These are phyloP conservation scores for Anethum foeniculum DNA, from an alignment of 140 eudicot species.

Conservation along the genomic window DNA sequence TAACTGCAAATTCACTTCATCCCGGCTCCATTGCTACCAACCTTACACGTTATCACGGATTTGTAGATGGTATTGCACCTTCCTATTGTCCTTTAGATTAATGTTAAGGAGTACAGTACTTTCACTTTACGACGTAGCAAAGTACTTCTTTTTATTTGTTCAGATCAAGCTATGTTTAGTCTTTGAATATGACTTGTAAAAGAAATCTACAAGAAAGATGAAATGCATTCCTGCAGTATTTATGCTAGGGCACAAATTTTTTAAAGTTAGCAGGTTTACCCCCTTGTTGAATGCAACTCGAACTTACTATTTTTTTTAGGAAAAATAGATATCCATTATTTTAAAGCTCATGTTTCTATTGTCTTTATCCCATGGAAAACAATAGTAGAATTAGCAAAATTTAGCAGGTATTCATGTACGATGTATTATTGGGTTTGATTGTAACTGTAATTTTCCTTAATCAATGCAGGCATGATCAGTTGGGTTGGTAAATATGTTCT, in stretches of 20 bases:
- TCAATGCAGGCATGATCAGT: slow-evolving; percentile 32
- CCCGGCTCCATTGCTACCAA: slow-evolving; percentile 77
- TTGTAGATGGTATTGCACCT: slow-evolving; percentile 42
- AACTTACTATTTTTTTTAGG: neutral
- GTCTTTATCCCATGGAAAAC: neutral
- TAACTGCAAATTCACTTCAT: slow-evolving; percentile 87
- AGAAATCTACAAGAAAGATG: neutral
- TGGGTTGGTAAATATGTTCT: slow-evolving; percentile 38
- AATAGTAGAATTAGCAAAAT: neutral
- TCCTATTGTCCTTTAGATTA: neutral
- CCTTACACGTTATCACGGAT: slow-evolving; percentile 57
- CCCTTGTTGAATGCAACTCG: neutral
- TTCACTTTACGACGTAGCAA: neutral
- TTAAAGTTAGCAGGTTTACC: neutral
- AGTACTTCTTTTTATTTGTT: neutral
- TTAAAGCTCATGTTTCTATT: neutral
- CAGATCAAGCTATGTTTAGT: neutral
- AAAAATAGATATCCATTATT: neutral
- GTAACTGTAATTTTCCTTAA: neutral
- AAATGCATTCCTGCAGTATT: neutral
- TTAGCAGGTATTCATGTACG: neutral
- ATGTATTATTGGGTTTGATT: neutral
- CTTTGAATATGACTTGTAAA: neutral
- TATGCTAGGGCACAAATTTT: neutral
- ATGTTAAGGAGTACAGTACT: too few relatives aligned